phyloP scores from a whole-genome alignment of 78 protist genomes.

The Tieghemostelium lacteum region DNA sequence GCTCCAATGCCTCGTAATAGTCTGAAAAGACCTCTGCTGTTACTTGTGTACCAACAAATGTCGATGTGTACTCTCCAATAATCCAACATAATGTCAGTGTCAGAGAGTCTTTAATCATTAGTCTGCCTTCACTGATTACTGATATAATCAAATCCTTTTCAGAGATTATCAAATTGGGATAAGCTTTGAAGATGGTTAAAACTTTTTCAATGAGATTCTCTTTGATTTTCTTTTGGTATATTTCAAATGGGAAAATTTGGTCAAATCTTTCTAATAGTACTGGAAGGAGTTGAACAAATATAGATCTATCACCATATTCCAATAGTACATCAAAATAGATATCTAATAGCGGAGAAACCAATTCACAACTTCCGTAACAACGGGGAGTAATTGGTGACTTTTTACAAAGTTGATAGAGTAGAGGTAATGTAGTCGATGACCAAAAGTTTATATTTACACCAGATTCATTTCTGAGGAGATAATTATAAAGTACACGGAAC shows the following conservation, averaged over 20 bases:
- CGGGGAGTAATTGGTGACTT: slow-evolving; percentile 67
- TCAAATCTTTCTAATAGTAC: slow-evolving; percentile 59
- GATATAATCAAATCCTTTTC: slow-evolving; percentile 39
- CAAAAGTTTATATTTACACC: slow-evolving; percentile 79
- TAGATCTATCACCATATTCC: slow-evolving; percentile 8
- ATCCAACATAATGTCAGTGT: slow-evolving; percentile 31
- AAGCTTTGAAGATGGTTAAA: slow-evolving; percentile 6
- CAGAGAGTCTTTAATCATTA: not conserved
- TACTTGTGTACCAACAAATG: not conserved
- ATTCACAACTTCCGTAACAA: slow-evolving; percentile 36
- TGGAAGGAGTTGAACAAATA: slow-evolving; percentile 3
- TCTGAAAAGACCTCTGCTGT: slow-evolving; percentile 13
- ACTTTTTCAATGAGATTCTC: slow-evolving; percentile 41
- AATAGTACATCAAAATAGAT: slow-evolving; percentile 53
- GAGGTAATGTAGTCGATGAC: slow-evolving; percentile 73
- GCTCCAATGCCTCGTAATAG: slow-evolving; percentile 68
- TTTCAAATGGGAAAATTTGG: slow-evolving; percentile 52
- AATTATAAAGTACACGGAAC: slow-evolving; percentile 70
- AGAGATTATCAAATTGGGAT: slow-evolving; percentile 15
- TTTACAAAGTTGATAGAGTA: slow-evolving; percentile 55
- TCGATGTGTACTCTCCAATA: slow-evolving; percentile 54
- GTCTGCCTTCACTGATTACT: slow-evolving; percentile 34
- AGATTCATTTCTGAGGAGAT: slow-evolving; percentile 71
- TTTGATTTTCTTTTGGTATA: slow-evolving; percentile 14
- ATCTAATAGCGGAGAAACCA: slow-evolving; percentile 40